phyloP scores from a whole-genome alignment of 345 rosid species.

The Physaria fendleri region DNA sequence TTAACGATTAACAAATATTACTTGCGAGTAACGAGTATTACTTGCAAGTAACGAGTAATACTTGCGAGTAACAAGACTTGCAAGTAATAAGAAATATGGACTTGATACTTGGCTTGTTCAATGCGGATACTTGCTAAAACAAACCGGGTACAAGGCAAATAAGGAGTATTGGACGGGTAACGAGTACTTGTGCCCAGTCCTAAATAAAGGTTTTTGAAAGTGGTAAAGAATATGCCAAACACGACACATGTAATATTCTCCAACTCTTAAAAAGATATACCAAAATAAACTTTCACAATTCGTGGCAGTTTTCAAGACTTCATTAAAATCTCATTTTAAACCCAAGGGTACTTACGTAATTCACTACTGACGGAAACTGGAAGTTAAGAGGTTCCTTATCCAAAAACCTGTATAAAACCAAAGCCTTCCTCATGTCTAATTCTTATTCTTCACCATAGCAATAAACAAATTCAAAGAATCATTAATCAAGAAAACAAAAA shows the following conservation, averaged over 20 bases:
- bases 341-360: constrained; percentile 25
- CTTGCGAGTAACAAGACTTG: no score
- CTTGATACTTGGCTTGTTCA: no score
- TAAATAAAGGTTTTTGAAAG: neutral
- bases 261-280: neutral
- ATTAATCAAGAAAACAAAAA: no score
- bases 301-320: neutral
- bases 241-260: constrained; percentile 24
- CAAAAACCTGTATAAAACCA: constrained; percentile 54
- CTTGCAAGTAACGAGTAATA: no score
- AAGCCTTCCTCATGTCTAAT: constrained; percentile 8
- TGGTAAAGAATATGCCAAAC: constrained; percentile 23
- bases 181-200: no score
- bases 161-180: no score
- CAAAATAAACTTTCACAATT: neutral
- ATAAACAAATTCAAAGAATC: neutral
- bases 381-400: constrained; percentile 48
- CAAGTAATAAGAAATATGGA: no score
- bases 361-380: constrained; percentile 8
- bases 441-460: constrained; percentile 1
- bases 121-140: no score
- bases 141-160: no score
- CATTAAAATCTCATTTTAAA: neutral
- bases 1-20: no score
- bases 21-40: no score